These are phyloP conservation scores for Papiliotrema flavescens DNA, from an alignment of 1,284 basidiomycete genomes.

Conservation along the genomic window DNA sequence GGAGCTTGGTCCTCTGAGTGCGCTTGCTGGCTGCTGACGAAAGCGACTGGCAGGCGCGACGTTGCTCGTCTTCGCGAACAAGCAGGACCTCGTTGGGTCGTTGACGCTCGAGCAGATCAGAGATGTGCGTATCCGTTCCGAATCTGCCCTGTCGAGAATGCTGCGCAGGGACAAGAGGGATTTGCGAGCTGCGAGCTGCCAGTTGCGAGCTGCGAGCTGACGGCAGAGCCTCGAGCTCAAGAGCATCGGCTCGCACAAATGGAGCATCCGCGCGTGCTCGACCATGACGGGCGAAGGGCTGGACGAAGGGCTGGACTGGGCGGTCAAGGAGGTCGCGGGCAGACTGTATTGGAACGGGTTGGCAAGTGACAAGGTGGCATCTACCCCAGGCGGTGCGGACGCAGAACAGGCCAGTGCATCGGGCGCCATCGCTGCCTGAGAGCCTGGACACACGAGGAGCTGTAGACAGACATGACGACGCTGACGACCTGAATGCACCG, in stretches of 20 bases:
- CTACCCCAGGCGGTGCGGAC: no score
- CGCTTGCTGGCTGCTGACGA: not conserved
- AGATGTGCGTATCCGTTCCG: conserved; percentile 68
- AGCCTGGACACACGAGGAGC: no score
- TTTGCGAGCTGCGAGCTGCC: not conserved
- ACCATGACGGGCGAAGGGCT: conserved; percentile 85
- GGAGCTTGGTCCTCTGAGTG: no score
- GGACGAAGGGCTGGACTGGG: conserved; percentile 84
- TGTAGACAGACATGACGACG: no score
- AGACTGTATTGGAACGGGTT: conserved; percentile 52
- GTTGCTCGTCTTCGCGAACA: conserved; percentile 96
- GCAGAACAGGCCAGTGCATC: no score
- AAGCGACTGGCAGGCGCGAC: conserved; percentile 91
- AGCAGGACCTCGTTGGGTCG: conserved; percentile 89
- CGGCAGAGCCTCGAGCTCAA: conserved; percentile 68
- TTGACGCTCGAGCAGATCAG: conserved; percentile 78
- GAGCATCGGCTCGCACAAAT: conserved; percentile 78
- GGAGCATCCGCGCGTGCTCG: conserved; percentile 88
- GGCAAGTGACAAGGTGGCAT: not conserved
- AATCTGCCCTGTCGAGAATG: no score
- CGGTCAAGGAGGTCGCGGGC: conserved; percentile 83
- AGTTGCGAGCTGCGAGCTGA: not conserved
- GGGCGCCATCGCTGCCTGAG: no score
- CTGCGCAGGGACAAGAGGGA: not conserved
- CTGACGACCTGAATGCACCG: no score